These are phyloP conservation scores for Podospora appendiculata DNA, from an alignment of 495 filamentous ascomycete genomes.

Conservation along the genomic window DNA sequence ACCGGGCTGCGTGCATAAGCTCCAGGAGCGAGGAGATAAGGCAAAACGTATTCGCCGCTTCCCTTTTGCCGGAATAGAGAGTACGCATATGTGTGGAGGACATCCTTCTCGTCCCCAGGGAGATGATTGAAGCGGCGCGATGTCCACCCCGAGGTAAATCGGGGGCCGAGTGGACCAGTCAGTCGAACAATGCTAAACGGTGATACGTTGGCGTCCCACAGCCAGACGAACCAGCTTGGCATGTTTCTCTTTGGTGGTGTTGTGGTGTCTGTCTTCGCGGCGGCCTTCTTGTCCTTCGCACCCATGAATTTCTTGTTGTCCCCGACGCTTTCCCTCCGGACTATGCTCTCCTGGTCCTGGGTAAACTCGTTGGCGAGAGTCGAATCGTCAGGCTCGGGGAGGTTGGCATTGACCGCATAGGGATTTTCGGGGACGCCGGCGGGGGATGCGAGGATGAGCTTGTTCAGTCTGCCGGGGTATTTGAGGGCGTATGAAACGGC, in stretches of 20 bases:
- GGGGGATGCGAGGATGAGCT: slow-evolving; percentile 88
- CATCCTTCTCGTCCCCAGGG: slow-evolving; percentile 70
- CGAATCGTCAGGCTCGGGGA: slow-evolving; percentile 68
- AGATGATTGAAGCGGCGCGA: slow-evolving; percentile 85
- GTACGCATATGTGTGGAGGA: slow-evolving; percentile 86
- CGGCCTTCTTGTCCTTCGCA: slow-evolving; percentile 20
- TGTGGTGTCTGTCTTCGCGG: slow-evolving; percentile 14
- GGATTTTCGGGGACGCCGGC: slow-evolving; percentile 95
- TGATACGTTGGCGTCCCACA: slow-evolving; percentile 97
- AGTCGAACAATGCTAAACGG: slow-evolving; percentile 87
- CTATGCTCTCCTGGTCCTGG: slow-evolving; percentile 61
- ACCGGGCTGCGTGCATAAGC: slow-evolving; percentile 86
- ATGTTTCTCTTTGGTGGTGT: slow-evolving; percentile 46
- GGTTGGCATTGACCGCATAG: slow-evolving; percentile 71
- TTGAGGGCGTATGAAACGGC: slow-evolving; percentile 92
- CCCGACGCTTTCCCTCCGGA: slow-evolving; percentile 17
- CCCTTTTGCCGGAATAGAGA: slow-evolving; percentile 88
- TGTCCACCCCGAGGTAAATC: slow-evolving; percentile 92
- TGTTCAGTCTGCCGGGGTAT: slow-evolving; percentile 88
- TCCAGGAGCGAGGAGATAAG: slow-evolving; percentile 88
- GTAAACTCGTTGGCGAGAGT: slow-evolving; percentile 64
- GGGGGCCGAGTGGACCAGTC: slow-evolving; percentile 84
- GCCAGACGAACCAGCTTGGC: slow-evolving; percentile 78
- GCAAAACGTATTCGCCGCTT: slow-evolving; percentile 89
- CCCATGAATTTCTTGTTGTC: slow-evolving; percentile 9